These are phyloP conservation scores for Eutreptiella sp. DNA, from an alignment of 208 protist genomes.

Conservation along the genomic window DNA sequence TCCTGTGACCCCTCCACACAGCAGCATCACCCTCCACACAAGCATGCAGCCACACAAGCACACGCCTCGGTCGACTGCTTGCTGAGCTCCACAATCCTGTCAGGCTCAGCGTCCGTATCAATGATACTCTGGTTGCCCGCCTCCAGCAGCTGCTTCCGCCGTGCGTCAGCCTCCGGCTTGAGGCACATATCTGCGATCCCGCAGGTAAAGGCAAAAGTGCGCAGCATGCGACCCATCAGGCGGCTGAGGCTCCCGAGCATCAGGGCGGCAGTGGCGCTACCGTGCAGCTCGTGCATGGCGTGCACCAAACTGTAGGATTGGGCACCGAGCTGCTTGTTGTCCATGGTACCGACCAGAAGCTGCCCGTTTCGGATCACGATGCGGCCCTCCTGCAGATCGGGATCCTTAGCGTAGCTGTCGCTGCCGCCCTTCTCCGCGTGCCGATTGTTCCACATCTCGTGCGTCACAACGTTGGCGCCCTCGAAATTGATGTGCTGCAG, in stretches of 20 bases:
- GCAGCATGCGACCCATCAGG: conserved; percentile 89
- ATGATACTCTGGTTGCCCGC: conserved; percentile 68
- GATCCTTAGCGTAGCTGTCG: no score
- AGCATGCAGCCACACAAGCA: no score
- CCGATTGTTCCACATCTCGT: conserved; percentile 37
- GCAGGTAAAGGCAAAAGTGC: conserved; percentile 93
- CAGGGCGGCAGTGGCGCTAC: conserved; percentile 76
- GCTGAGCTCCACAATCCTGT: conserved; percentile 66
- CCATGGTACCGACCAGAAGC: conserved; percentile 93
- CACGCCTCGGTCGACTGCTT: no score
- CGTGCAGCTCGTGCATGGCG: conserved; percentile 94
- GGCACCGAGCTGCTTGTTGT: conserved; percentile 83
- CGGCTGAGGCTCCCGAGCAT: conserved; percentile 89
- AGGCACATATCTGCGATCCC: conserved; percentile 97
- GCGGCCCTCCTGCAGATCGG: conserved; percentile 44
- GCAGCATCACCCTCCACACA: neutral
- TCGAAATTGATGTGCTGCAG: conserved; percentile 74
- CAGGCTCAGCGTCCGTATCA: conserved; percentile 61
- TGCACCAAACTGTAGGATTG: conserved; percentile 80
- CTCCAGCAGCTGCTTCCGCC: conserved; percentile 56
- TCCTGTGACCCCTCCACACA: no score
- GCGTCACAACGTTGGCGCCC: conserved; percentile 67
- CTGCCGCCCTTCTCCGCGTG: no score
- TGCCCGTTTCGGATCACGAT: conserved; percentile 86
- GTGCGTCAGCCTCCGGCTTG: conserved; percentile 45